Evolutionary conservation across 2,329 filamentous ascomycete genomes (phyloP).

Genomic region (Intubia oerlemansii): DNA sequence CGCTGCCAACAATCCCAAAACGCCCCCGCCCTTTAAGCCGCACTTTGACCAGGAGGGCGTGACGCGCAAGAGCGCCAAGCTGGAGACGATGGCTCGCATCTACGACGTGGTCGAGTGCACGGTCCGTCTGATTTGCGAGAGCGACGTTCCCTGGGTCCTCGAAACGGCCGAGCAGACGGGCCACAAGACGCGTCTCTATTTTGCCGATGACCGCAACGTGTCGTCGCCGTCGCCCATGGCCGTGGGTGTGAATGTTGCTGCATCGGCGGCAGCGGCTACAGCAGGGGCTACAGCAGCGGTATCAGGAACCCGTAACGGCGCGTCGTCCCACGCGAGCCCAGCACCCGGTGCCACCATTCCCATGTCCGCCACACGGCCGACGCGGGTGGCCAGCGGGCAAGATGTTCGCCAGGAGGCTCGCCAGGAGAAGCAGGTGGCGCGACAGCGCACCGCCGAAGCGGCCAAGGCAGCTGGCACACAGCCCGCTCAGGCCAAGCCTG

Average conservation of each 20-base stretch:
- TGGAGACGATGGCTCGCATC: conserved; percentile 8
- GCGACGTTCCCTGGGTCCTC: conserved; percentile 6
- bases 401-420: too few species aligned
- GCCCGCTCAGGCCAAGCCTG: not conserved
- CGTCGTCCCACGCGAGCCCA: too few species aligned
- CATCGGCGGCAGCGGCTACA: too few species aligned
- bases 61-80: conserved; percentile 1
- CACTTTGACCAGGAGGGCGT: conserved; percentile 6
- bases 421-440: too few species aligned
- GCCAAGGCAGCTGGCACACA: not conserved
- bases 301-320: too few species aligned
- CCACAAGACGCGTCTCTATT: conserved; percentile 5
- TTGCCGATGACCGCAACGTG: conserved; percentile 3
- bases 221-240: too few species aligned
- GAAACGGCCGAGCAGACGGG: conserved; percentile 2
- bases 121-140: conserved; percentile 6
- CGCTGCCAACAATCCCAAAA: too few species aligned
- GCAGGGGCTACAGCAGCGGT: too few species aligned
- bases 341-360: not conserved
- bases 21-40: conserved; percentile 4
- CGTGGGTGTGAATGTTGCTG: too few species aligned
- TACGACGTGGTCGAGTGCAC: conserved; percentile 9
- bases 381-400: too few species aligned
- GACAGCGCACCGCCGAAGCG: not conserved
- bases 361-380: too few species aligned